These are phyloP conservation scores for Blumeriella jaapii DNA, from an alignment of 2,329 filamentous ascomycete genomes.

Conservation along the genomic window DNA sequence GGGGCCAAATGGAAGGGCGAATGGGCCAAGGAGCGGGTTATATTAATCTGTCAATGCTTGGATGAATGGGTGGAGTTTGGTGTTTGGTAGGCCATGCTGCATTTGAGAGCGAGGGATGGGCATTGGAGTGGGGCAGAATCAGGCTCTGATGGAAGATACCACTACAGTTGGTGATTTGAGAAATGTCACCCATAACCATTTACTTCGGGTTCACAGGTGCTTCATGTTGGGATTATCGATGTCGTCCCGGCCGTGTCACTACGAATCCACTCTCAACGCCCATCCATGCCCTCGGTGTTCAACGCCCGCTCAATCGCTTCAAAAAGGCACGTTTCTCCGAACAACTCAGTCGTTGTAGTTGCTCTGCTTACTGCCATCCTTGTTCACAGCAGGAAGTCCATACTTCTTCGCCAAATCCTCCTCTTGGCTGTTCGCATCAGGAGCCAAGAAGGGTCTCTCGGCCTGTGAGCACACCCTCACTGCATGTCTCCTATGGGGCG, in stretches of 20 bases:
- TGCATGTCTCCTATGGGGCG: slow-evolving; percentile 43
- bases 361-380: slow-evolving; percentile 41
- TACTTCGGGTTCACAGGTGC: too few species aligned
- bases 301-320: slow-evolving; percentile 4
- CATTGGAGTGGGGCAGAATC: slow-evolving; percentile 1
- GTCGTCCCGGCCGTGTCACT: too few species aligned
- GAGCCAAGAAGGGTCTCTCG: slow-evolving; percentile 24
- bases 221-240: too few species aligned
- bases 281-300: too few species aligned
- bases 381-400: slow-evolving; percentile 39
- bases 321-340: background rate
- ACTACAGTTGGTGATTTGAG: background rate
- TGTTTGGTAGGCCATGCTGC: slow-evolving; percentile 15
- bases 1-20: slow-evolving; percentile 5
- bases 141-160: slow-evolving; percentile 2
- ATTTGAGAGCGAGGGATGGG: slow-evolving; percentile 9
- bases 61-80: slow-evolving; percentile 11
- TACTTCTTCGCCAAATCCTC: slow-evolving; percentile 37
- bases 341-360: slow-evolving; percentile 43
- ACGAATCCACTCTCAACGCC: too few species aligned
- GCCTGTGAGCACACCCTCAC: slow-evolving; percentile 28
- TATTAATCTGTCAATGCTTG: slow-evolving; percentile 16
- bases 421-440: slow-evolving; percentile 37
- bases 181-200: too few species aligned
- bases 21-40: slow-evolving; percentile 18